Base-by-base conservation (phyloP, 805 yeast genomes). In the Phaffomyces opuntiae region DNA sequence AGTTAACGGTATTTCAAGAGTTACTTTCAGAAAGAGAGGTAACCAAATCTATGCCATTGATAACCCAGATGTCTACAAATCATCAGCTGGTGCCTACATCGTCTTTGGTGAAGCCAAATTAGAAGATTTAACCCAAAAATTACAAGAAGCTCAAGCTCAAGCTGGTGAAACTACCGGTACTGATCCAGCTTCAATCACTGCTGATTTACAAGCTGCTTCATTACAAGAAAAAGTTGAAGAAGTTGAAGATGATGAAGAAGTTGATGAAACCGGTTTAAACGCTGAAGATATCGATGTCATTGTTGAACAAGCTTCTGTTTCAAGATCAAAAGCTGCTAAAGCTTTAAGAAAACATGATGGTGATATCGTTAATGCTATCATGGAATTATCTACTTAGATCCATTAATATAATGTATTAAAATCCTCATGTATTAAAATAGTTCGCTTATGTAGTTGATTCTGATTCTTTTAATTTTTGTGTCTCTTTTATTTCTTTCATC, bases 91-190 rank as follows among this genome's bases (percentile, higher is more conserved):
- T 67, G 83, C 95, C 60, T 93, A 86, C 78, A 83, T 91, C 61
- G 97, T 91, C 58, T 90, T 91, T 63, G 99, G 99, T 74, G 97
- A 90, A 74, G 95, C 96, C 66, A 87, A 88, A 79, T 85, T 87
- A 59, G 97, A 91, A 71, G 96, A 91, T 76, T 74, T 89, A 71
- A 81, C 83, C 73, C 82, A 87, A 72, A 83, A 89, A 77, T 77
- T 86, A 70, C 86, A 83, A 68, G 86, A 86, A 64, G 87, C 87
- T 55, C 86, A 82, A 69, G 80, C 78, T 40, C 52, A 54, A 51
- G 56, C 54, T 42, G 59, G 37, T 25, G 35, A 36, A 29, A 45
- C 48, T 33, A 34, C 42, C 16, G 44, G 38, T 16, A 81, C 77
- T 70, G 79, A 82, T 59, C 87, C 87, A 63, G 86, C 80, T 59